Conservation (phyloP, 768 basidiomycete genomes). For the Leccinum fibrillosum region DNA sequence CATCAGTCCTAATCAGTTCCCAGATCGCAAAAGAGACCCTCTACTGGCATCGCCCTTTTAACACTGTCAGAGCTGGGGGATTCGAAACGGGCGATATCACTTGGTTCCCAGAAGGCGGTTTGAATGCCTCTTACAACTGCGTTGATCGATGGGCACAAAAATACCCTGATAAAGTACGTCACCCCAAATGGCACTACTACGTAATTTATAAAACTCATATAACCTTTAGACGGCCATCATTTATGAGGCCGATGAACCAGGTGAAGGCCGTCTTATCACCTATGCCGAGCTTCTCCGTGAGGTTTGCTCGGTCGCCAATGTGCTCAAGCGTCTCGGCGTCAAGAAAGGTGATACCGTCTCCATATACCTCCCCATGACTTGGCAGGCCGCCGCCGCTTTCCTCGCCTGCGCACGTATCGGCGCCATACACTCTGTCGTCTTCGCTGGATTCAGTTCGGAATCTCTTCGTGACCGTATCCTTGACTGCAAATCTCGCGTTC, state of each 20-base stretch:
- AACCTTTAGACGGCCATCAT: constrained; percentile 80
- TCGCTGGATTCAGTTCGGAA: constrained; percentile 96
- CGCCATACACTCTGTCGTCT: constrained; percentile 95
- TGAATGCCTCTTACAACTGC: constrained; percentile 96
- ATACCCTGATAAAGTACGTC: constrained; percentile 70
- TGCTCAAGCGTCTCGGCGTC: constrained; percentile 84
- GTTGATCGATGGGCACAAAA: constrained; percentile 95
- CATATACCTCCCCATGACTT: constrained; percentile 92
- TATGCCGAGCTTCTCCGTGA: constrained; percentile 88
- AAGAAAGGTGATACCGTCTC: constrained; percentile 95
- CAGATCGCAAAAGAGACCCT: constrained; percentile 73
- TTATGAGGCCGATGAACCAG: constrained; percentile 96
- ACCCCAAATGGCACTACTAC: not conserved
- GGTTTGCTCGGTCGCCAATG: constrained; percentile 87
- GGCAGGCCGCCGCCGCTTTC: constrained; percentile 95
- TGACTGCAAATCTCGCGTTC: constrained; percentile 86
- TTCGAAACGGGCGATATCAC: constrained; percentile 85
- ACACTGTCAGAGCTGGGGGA: constrained; percentile 76
- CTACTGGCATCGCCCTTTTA: constrained; percentile 88
- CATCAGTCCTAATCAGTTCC: not conserved
- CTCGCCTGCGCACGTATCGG: constrained; percentile 97
- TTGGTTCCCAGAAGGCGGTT: constrained; percentile 95
- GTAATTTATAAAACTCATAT: not conserved
- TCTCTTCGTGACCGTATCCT: constrained; percentile 87
- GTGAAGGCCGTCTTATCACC: constrained; percentile 68